Conservation (phyloP, 805 yeast genomes). For the Lipomyces anomalus region DNA sequence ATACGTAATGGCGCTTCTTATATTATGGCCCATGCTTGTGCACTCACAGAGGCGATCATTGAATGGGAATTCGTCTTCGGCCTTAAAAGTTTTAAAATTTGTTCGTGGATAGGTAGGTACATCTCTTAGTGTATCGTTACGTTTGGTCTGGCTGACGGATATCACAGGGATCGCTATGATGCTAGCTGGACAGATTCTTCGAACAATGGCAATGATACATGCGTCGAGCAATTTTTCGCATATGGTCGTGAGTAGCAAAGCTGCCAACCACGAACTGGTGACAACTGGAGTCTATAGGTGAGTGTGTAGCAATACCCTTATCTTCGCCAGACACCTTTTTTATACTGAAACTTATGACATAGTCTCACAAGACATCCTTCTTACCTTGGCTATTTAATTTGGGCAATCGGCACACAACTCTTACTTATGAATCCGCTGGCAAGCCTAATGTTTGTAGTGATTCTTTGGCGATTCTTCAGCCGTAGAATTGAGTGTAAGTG, state of each 20-base stretch:
- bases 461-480: constrained; percentile 64
- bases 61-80: constrained; percentile 40
- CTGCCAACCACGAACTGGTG: constrained; percentile 57
- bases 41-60: constrained; percentile 46
- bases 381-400: constrained; percentile 84
- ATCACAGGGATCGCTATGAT: constrained; percentile 51
- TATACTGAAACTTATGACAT: not conserved
- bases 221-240: constrained; percentile 88
- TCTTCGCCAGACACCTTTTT: not conserved
- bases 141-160: too few relatives aligned
- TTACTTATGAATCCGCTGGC: constrained; percentile 62
- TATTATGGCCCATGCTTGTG: constrained; percentile 49
- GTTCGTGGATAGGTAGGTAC: constrained; percentile 25
- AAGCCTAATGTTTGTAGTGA: constrained; percentile 45
- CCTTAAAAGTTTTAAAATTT: constrained; percentile 42
- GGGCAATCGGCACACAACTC: constrained; percentile 86
- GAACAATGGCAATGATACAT: constrained; percentile 79
- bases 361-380: constrained; percentile 68
- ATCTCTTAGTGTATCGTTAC: constrained; percentile 26
- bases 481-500: constrained; percentile 53
- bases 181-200: constrained; percentile 56
- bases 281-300: constrained; percentile 62
- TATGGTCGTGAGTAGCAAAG: constrained; percentile 51
- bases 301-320: not conserved
- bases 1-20: constrained; percentile 60